phyloP scores from a whole-genome alignment of 305 asterid species.

The Plantago coronopus region DNA sequence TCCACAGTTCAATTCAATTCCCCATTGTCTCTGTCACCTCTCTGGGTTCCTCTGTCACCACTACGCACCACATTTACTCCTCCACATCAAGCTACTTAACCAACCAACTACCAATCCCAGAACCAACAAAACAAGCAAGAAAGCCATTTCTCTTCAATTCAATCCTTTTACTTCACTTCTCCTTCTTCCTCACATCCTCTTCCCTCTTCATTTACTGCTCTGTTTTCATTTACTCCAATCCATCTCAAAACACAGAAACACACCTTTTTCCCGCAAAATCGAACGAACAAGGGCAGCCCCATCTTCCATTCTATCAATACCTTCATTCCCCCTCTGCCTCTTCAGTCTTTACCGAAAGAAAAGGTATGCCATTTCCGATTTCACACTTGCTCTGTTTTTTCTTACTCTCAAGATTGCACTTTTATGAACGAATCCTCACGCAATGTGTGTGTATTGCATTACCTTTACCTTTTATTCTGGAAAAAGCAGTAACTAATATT shows the following conservation, averaged over 20 bases:
- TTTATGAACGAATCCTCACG: neutral
- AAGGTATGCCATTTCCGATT: slow-evolving; percentile 15
- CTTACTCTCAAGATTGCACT: neutral
- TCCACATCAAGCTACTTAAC: no score
- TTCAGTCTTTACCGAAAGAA: neutral
- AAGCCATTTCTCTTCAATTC: no score
- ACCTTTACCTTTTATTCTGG: no score
- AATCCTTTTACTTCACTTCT: no score
- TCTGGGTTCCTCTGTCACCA: no score
- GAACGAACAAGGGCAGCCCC: neutral
- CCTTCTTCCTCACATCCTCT: neutral
- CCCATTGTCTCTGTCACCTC: no score
- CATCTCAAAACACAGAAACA: neutral
- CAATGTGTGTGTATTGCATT: neutral
- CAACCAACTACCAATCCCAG: no score
- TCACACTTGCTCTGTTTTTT: neutral
- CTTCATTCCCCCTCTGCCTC: neutral
- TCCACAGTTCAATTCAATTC: no score
- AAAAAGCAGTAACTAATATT: neutral
- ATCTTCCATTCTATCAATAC: neutral
- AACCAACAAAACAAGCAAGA: no score
- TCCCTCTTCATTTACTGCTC: neutral
- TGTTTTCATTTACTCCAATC: slow-evolving; percentile 5
- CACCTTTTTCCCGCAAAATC: neutral
- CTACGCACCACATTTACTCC: no score